A percentile compares a stretch with the other conserved stretches of the same genome.
Conservation (phyloP, 2,329 filamentous ascomycete genomes). For the Fusarium sp. region DNA sequence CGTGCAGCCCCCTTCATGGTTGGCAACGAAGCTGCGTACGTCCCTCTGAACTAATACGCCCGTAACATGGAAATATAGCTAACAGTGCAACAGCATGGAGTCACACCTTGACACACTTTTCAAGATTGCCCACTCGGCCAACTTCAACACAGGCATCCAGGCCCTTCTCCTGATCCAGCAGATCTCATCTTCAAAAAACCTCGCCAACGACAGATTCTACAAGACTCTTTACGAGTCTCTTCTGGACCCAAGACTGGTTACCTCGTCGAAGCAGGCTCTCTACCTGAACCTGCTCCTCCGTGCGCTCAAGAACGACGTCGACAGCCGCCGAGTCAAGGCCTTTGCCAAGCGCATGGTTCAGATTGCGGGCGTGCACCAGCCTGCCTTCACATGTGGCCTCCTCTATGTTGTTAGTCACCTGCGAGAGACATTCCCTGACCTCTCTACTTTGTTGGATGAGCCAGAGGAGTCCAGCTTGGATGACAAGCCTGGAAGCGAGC, state of each 20-base stretch:
- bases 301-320: constrained; percentile 89
- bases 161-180: constrained; percentile 96
- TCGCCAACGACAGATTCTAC: constrained; percentile 92
- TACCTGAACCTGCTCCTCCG: constrained; percentile 94
- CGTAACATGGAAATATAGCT: constrained; percentile 3
- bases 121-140: constrained; percentile 95
- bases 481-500: constrained; percentile 62
- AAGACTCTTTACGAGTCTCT: constrained; percentile 95
- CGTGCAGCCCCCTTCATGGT: constrained; percentile 93
- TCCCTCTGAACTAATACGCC: neutral
- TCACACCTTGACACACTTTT: constrained; percentile 94
- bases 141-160: constrained; percentile 98
- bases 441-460: constrained; percentile 82
- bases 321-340: constrained; percentile 90
- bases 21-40: constrained; percentile 78
- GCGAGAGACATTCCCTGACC: constrained; percentile 80
- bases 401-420: constrained; percentile 89
- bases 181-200: constrained; percentile 81
- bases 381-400: constrained; percentile 92
- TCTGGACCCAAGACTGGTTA: constrained; percentile 86
- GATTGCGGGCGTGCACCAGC: constrained; percentile 87
- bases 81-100: constrained; percentile 70
- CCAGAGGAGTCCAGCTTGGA: constrained; percentile 77
- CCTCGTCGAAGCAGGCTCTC: constrained; percentile 93
- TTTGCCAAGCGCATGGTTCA: constrained; percentile 96